Percentiles rank a stretch among this genome's conserved stretches.
These are phyloP conservation scores for Solanum neorickii DNA, from an alignment of 257 asterid species.

Conservation along the genomic window DNA sequence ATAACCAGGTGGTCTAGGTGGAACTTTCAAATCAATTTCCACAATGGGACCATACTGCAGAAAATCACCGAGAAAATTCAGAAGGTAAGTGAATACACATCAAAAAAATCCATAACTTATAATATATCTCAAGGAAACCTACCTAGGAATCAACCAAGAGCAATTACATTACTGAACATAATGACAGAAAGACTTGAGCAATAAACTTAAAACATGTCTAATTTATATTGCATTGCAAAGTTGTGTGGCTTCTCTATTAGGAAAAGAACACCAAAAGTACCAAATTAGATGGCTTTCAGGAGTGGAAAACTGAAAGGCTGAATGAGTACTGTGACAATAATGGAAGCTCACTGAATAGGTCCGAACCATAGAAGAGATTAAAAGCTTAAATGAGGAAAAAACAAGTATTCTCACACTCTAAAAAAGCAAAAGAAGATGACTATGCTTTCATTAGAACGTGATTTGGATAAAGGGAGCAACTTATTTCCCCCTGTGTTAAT, in stretches of 20 bases:
- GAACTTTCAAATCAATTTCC: constrained; percentile 70
- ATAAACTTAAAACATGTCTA: not conserved
- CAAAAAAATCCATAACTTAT: not conserved
- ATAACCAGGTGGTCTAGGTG: constrained; percentile 87
- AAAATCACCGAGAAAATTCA: not conserved
- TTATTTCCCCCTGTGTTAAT: not conserved
- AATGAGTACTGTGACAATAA: not conserved
- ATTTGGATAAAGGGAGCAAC: not conserved
- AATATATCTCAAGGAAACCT: not conserved
- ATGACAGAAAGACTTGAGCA: not conserved
- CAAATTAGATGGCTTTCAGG: not conserved
- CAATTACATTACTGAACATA: not conserved
- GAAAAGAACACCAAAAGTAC: not conserved
- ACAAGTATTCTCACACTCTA: not conserved
- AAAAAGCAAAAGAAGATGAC: not conserved
- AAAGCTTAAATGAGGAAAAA: not conserved
- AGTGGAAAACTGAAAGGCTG: not conserved
- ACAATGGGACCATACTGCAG: constrained; percentile 69
- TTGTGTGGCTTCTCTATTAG: not conserved
- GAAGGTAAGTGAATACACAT: not conserved
- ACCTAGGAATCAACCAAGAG: not conserved
- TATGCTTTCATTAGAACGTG: not conserved
- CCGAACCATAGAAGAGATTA: not conserved
- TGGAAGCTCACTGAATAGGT: not conserved
- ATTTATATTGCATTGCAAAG: not conserved